Evolutionary conservation across 495 filamentous ascomycete genomes (phyloP).

Genomic region (Penicillium argentinense): DNA sequence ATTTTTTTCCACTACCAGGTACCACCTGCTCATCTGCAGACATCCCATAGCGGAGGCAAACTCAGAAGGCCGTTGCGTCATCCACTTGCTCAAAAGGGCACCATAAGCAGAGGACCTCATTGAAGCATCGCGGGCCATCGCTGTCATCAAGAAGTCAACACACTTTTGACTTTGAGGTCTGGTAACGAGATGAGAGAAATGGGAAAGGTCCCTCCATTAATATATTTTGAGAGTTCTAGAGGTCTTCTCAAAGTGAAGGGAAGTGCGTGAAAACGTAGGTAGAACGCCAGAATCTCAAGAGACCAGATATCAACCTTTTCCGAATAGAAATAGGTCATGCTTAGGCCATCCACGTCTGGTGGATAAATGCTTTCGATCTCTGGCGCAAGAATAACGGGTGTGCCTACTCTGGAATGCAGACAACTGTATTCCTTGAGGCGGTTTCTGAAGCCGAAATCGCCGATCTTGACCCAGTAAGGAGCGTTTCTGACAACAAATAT

Average conservation of each 20-base stretch:
- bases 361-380: slow-evolving; percentile 2
- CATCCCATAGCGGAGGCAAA: too few relatives aligned
- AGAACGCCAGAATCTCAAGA: slow-evolving; percentile 2
- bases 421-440: not conserved
- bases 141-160: too few relatives aligned
- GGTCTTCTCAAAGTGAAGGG: slow-evolving; percentile 6
- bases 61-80: too few relatives aligned
- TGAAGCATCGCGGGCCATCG: too few relatives aligned
- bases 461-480: slow-evolving; percentile 34
- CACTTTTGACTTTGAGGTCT: too few relatives aligned
- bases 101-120: too few relatives aligned
- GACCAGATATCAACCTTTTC: slow-evolving; percentile 8
- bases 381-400: not conserved
- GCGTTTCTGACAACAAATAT: slow-evolving; percentile 10
- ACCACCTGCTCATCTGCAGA: too few relatives aligned
- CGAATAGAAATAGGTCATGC: not conserved
- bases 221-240: too few relatives aligned
- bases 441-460: slow-evolving; percentile 30
- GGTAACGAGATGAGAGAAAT: too few relatives aligned
- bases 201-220: too few relatives aligned
- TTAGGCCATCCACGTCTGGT: not conserved
- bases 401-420: not conserved
- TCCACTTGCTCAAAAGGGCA: too few relatives aligned
- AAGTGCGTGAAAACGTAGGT: not conserved
- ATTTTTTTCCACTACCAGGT: too few relatives aligned